Percentiles rank a stretch among this genome's conserved stretches.
Evolutionary conservation across 306 rosid genomes (phyloP).

Genomic region (Vicia villosa): DNA sequence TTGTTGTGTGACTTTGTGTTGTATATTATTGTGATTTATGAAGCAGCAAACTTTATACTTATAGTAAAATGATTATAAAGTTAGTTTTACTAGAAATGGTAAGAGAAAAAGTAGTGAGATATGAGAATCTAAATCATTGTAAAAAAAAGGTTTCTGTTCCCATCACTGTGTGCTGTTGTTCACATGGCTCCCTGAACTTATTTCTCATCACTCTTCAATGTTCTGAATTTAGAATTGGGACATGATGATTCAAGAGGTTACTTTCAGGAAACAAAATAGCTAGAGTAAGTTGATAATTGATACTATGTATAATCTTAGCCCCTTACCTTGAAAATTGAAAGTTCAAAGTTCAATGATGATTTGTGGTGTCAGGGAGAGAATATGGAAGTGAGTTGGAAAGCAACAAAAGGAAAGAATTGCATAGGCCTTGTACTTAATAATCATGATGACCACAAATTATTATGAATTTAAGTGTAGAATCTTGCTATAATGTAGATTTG

Average conservation of each 20-base stretch:
- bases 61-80: constrained; percentile 27
- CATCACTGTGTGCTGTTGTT: constrained; percentile 48
- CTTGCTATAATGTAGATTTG: constrained; percentile 21
- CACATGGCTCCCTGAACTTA: constrained; percentile 52
- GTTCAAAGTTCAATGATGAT: constrained; percentile 34
- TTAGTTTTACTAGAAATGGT: constrained; percentile 30
- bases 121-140: constrained; percentile 48
- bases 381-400: constrained; percentile 54
- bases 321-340: neutral
- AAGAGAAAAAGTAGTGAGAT: constrained; percentile 28
- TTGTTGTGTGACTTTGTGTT: neutral
- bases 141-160: constrained; percentile 43
- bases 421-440: neutral
- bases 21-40: constrained; percentile 21
- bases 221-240: neutral
- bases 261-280: neutral
- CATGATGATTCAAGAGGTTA: neutral
- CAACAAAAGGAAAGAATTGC: constrained; percentile 20
- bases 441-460: constrained; percentile 32
- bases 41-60: neutral
- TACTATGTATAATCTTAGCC: neutral
- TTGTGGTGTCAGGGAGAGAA: constrained; percentile 29
- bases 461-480: constrained; percentile 3
- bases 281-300: neutral
- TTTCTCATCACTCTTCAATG: neutral